These are phyloP conservation scores for Volvox africanus DNA, from an alignment of 139 green algal genomes.

Conservation along the genomic window DNA sequence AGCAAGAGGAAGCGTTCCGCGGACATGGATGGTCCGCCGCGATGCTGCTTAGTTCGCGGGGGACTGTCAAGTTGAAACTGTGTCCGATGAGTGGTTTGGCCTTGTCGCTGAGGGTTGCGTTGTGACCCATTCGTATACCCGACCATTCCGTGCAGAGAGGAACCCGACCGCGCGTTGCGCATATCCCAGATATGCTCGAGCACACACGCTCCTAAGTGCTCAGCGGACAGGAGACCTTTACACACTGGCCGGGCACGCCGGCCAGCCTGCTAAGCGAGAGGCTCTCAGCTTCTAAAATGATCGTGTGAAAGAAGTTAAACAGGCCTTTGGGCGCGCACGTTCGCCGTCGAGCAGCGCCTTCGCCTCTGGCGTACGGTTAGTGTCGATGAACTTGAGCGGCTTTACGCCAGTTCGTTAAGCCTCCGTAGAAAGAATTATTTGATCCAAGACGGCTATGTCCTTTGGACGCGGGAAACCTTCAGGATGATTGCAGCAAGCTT, in stretches of 20 bases:
- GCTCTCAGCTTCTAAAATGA: neutral
- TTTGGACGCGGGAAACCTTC: too few relatives aligned
- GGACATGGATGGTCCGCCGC: conserved; percentile 16
- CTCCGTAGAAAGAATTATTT: too few relatives aligned
- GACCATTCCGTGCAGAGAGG: neutral
- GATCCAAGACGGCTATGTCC: too few relatives aligned
- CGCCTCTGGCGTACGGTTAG: too few relatives aligned
- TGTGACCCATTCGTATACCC: neutral
- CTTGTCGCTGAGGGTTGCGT: neutral
- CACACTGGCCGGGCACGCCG: neutral
- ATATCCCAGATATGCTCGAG: neutral
- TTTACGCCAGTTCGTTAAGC: too few relatives aligned
- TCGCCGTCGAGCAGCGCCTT: too few relatives aligned
- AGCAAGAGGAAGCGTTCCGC: conserved; percentile 26
- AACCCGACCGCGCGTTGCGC: conserved; percentile 19
- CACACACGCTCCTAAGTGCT: neutral
- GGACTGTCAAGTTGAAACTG: conserved; percentile 9
- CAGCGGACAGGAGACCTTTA: neutral
- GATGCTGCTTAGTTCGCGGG: neutral
- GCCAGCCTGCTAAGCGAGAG: neutral
- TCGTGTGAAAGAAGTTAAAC: too few relatives aligned
- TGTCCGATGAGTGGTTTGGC: neutral
- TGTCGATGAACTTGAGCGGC: too few relatives aligned
- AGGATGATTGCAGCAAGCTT: too few relatives aligned
- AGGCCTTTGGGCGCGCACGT: too few relatives aligned